Base-by-base conservation (phyloP, 805 yeast species). In the Yarrowia sp. region DNA sequence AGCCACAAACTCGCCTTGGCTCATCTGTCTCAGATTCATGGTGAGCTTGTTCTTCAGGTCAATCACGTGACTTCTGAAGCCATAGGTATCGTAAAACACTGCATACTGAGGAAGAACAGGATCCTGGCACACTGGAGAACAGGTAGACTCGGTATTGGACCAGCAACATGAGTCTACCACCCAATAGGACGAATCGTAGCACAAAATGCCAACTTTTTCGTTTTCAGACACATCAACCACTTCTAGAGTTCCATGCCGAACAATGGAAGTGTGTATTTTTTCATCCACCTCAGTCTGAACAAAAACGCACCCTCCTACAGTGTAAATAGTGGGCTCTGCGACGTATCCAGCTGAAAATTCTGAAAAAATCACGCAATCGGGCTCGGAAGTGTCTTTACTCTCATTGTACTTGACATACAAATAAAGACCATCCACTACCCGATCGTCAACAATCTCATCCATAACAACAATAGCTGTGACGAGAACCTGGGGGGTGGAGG, bases 41-140 rank as follows among this genome's bases (percentile, higher is more conserved):
- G 45, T 51, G 35, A 51, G 22, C 7, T 28, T 51, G 28, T 38
- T 51, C 28, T 38, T 51, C 45, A 51, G 5, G 6, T 51, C 60
- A 2, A 51, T 44, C 60, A 51, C 44, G 11, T 51, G 60, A 5
- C 45, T 51, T 51, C 60, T 13, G 18, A 51, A 51, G 6, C 60
- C 60, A 22, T 51, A 51, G 15, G 38, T 39, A 22, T 51, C 60
- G 60, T 51, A 51, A 8, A 51, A 51, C 13, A 51, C 60, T 0
- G 60, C 60, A 22, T 28, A 51, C 11, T 51, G 60, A 9, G 60
- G 44, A 7, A 14, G 22, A 5, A 14, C 36, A 28, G 60, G 60
- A 22, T 51, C 60, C 35, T 51, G 60, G 9, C 60, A 51, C 28
- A 51, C 60, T 6, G 60, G 60, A 28, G 60, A 51, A 51, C 60